phyloP scores from a whole-genome alignment of 345 rosid species.

The Hypericum perforatum region DNA sequence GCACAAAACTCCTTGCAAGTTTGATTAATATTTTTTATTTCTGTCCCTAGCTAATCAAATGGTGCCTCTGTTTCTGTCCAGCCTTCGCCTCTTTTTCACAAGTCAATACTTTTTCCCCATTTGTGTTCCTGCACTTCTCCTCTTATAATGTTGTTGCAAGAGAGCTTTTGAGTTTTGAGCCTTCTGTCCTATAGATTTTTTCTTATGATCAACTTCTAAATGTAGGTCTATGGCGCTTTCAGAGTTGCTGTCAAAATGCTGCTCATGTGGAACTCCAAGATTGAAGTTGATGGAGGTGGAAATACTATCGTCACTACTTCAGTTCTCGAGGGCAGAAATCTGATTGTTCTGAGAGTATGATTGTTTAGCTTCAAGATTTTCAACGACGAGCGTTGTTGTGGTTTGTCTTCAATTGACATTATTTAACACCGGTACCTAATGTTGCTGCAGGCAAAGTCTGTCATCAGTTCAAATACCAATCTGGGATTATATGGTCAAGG shows the following conservation, averaged over 20 bases:
- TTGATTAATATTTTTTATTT: too few relatives aligned
- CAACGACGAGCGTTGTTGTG: too few relatives aligned
- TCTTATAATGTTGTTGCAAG: too few relatives aligned
- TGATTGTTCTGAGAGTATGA: constrained; percentile 85
- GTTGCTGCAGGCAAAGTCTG: constrained; percentile 62
- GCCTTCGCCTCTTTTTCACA: too few relatives aligned
- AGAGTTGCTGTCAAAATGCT: constrained; percentile 85
- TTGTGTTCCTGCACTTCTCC: too few relatives aligned
- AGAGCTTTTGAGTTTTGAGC: too few relatives aligned
- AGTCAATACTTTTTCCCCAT: too few relatives aligned
- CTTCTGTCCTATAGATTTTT: too few relatives aligned
- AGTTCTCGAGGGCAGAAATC: constrained; percentile 90
- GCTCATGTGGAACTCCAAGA: constrained; percentile 91
- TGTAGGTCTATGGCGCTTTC: constrained; percentile 94
- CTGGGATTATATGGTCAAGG: constrained; percentile 95
- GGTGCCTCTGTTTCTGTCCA: too few relatives aligned
- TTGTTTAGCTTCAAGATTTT: constrained; percentile 2
- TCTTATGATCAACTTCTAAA: constrained; percentile 4
- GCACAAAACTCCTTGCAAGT: too few relatives aligned
- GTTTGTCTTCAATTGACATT: constrained; percentile 11
- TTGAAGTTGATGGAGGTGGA: constrained; percentile 91
- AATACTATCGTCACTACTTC: constrained; percentile 81
- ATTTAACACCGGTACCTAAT: constrained; percentile 15
- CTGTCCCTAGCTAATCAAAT: too few relatives aligned
- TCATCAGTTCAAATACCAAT: constrained; percentile 76